Evolutionary conservation across 306 rosid species (phyloP).

Genomic region (Lupinus albus): DNA sequence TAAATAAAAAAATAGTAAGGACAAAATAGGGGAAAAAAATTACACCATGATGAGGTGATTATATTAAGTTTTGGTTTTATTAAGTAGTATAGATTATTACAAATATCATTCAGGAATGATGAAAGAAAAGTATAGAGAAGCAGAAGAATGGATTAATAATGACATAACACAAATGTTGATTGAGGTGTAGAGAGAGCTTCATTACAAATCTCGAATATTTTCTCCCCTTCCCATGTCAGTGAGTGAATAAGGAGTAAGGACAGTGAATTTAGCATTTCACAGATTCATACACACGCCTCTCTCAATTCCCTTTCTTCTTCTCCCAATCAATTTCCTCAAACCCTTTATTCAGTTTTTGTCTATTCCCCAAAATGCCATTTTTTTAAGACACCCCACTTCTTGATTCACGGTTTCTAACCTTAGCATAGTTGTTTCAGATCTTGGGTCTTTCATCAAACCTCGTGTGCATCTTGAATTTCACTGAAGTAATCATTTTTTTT

Average conservation of each 20-base stretch:
- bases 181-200: not conserved
- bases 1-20: too few species aligned
- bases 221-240: not conserved
- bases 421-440: conserved; percentile 46
- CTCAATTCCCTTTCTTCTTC: conserved; percentile 25
- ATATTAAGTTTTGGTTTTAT: too few species aligned
- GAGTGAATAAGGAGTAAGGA: not conserved
- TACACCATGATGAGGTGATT: too few species aligned
- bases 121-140: too few species aligned
- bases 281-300: not conserved
- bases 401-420: conserved; percentile 30
- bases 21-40: too few species aligned
- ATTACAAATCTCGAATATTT: conserved; percentile 28
- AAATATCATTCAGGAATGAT: too few species aligned
- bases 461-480: conserved; percentile 17
- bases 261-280: not conserved
- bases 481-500: conserved; percentile 29
- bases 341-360: conserved; percentile 26
- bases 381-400: conserved; percentile 7
- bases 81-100: too few species aligned
- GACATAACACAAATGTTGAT: too few species aligned
- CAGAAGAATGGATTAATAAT: too few species aligned
- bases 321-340: conserved; percentile 38
- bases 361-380: conserved; percentile 1
- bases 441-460: conserved; percentile 20